These are phyloP conservation scores for Malassezia dermatis DNA, from an alignment of 1,284 basidiomycete genomes.

Conservation along the genomic window DNA sequence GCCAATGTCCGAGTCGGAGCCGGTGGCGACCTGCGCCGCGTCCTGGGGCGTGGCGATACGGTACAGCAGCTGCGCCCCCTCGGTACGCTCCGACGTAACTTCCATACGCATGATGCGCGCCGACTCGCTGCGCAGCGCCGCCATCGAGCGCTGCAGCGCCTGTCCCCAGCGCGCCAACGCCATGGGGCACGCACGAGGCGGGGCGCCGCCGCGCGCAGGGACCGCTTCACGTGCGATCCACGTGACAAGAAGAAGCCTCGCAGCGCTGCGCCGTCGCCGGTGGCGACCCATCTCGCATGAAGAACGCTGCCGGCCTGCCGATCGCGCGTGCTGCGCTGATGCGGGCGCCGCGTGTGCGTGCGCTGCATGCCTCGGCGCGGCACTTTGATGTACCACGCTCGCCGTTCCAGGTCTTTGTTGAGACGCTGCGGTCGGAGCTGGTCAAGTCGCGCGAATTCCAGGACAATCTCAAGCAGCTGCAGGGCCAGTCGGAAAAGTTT, in stretches of 20 bases:
- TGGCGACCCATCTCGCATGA: background rate
- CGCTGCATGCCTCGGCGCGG: slow-evolving; percentile 8
- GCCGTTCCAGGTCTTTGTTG: slow-evolving; percentile 90
- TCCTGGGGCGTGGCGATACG: slow-evolving; percentile 21
- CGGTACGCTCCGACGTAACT: slow-evolving; percentile 24
- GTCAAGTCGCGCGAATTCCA: slow-evolving; percentile 87
- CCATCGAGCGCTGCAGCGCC: slow-evolving; percentile 35
- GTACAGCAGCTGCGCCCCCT: slow-evolving; percentile 29
- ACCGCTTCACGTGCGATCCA: slow-evolving; percentile 8
- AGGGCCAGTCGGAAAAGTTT: slow-evolving; percentile 91
- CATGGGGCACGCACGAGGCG: slow-evolving; percentile 19
- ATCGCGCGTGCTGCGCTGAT: background rate
- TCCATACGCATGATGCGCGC: slow-evolving; percentile 42
- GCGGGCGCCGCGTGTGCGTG: slow-evolving; percentile 3
- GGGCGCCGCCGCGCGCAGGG: background rate
- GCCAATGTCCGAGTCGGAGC: slow-evolving; percentile 73
- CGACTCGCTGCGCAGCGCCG: slow-evolving; percentile 30
- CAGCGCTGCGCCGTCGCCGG: background rate
- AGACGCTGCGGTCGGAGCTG: slow-evolving; percentile 82
- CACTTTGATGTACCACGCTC: slow-evolving; percentile 50
- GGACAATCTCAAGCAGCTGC: slow-evolving; percentile 90
- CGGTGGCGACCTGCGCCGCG: slow-evolving; percentile 55
- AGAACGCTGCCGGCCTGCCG: background rate
- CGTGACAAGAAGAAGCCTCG: slow-evolving; percentile 12
- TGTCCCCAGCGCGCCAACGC: slow-evolving; percentile 25